Evolutionary conservation across 2,329 filamentous ascomycete species (phyloP), one percentile per base, ranked within the genome.

Genomic region (Dactylonectria estremocensis): DNA sequence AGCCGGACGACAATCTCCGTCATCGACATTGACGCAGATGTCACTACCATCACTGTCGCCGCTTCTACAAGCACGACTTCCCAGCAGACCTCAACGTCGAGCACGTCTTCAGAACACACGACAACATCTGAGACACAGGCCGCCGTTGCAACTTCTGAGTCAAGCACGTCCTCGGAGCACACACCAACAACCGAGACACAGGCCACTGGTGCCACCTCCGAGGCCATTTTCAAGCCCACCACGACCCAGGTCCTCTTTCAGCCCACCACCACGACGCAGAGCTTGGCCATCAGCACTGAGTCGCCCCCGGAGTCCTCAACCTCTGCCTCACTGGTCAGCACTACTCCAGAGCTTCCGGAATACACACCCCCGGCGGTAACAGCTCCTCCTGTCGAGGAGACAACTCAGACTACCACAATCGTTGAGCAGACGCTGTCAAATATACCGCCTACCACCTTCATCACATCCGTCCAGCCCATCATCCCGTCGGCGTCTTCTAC

Each of bases 1-100:
- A 68, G 76, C 31, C 72, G 77, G 3, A 80, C 73, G 9, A 80
- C 78, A 11, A 72, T 81, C 37, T 77, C 78, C 18, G 61, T 81
- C 53, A 73, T 81, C 53, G 74, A 79, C 57, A 67, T 80, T 40
- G 54, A 63, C 7, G 69, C 70, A 1, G 72, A 72, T 1, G 66
- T 62, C 24, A 56, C 67, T 28, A 77, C 77, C 11, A 69, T 73
- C 8, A 77, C 76, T 8, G 53, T 80, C 28, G 77, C 76, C 10
- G 76, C 81, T 5, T 9, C 66, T n/a, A 46, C 72, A 4, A 61
- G 57, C 40, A 33, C 65, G 24, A 64, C 71, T 48, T 13, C 58
- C 9, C 31, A 63, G 13, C 35, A 67, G 35, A 49, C 33, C 5
- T 46, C 22, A 9, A 22, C 55, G 24, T 37, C 56, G 18, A 43